Evolutionary conservation across 1,139 yeast genomes (phyloP), one percentile per base, ranked within the genome.

Genomic region (Hansenula lynferdii): DNA sequence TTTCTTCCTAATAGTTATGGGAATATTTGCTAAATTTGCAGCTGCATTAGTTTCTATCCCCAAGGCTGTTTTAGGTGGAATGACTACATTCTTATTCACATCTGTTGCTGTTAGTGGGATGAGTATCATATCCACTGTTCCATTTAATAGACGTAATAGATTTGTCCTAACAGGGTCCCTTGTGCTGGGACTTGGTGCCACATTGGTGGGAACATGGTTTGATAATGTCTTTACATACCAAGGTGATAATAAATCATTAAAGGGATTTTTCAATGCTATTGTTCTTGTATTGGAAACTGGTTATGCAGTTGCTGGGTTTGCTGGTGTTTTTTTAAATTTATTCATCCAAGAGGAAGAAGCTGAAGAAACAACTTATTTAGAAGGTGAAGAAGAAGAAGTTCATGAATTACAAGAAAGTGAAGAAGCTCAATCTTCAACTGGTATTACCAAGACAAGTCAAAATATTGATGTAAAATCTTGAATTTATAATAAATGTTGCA

Each of bases 21-120:
- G 97, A 28, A 62, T 87, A 28, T 84, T 87, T 55, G 71, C 94
- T 47, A 87, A 87, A 63, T 86, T 87, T 61, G 92, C 95, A 19
- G 96, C 95, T 25, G 94, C 95, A 20, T 70, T 87, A 41, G 85
- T 82, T 23, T 74, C 95, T 24, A 89, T 87, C 53, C 96, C 96
- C 35, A 74, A 71, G 43, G 72, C 95, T 0, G 92, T 87, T 22
- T 70, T 87, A 45, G 97, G 96, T 40, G 96, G 96, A 44, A 85
- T 89, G 95, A 86, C 96, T 17, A 72, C 95, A 5, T 89, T 87
- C 67, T 67, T 87, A 43, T 87, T 86, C 71, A 77, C 90, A 21
- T 78, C 94, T 11, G 96, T 87, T 35, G 87, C 94, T 1, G 92
- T 85, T 27, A 84, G 95, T 1, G 96, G 96, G 54, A 64, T 87